These are phyloP conservation scores for Lactarius akahatsu DNA, from an alignment of 768 basidiomycete species.

Conservation along the genomic window DNA sequence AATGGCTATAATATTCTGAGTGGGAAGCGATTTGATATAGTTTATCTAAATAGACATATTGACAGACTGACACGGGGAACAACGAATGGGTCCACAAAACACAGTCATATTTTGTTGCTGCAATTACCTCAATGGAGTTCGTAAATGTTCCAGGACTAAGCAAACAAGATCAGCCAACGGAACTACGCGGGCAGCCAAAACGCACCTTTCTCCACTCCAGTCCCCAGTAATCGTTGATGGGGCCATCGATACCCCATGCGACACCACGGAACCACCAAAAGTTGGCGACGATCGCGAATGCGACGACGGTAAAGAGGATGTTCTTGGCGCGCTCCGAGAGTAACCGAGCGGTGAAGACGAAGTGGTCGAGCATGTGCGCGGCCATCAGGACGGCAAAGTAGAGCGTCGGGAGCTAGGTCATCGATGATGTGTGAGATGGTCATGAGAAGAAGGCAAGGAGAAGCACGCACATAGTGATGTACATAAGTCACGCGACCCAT, in stretches of 20 bases:
- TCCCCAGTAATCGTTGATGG: constrained; percentile 76
- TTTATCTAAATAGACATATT: constrained; percentile 20
- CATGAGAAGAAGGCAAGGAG: background rate
- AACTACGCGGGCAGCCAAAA: constrained; percentile 5
- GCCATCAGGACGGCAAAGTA: constrained; percentile 95
- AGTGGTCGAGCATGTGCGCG: constrained; percentile 89
- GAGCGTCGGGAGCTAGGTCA: constrained; percentile 80
- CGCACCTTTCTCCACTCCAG: constrained; percentile 70
- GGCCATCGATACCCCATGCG: constrained; percentile 91
- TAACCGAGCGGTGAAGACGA: constrained; percentile 76
- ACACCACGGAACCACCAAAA: constrained; percentile 96
- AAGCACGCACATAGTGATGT: constrained; percentile 83
- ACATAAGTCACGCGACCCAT: constrained; percentile 98
- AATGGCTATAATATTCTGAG: background rate
- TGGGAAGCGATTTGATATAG: constrained; percentile 10
- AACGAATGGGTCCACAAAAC: background rate
- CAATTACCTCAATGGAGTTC: constrained; percentile 1
- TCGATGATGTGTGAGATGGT: background rate
- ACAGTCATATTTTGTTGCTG: background rate
- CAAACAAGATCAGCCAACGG: background rate
- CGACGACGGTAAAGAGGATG: constrained; percentile 65
- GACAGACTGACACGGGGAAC: background rate
- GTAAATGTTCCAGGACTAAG: constrained; percentile 40
- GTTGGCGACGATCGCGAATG: constrained; percentile 58
- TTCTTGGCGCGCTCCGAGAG: constrained; percentile 63